Base-by-base conservation (phyloP, 768 basidiomycete genomes). In the Leucocoprinus sp. region DNA sequence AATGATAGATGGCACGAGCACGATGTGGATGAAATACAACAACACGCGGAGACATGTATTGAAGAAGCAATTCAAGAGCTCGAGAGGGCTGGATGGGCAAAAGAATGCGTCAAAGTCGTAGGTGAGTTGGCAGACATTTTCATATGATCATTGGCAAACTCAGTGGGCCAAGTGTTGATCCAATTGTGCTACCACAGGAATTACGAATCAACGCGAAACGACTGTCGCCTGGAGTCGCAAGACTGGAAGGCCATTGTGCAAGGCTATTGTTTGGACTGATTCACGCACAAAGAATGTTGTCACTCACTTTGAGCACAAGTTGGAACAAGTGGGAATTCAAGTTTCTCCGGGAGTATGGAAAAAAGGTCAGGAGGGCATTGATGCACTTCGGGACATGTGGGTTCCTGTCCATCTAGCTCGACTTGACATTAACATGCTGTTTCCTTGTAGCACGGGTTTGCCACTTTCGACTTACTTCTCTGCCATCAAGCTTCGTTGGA, bases 391-490 rank as follows among this genome's bases (percentile, higher is more conserved):
- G 29, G 68, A 79, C 18, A 72, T 89, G 85, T 86, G 59, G 57
- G 80, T 69, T 26, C 29, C 46, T 37, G 37, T 37, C 36, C 19
- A 9, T 47, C 29, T 55, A 12, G 57, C 15, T 29, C 14, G 23
- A 34, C 14, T 14, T 12, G 14, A 31, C 31, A n/a, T 33, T 53
- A 33, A 35, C 15, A 34, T 33, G 40, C 19, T 37, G 37, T 24
- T 39, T 40, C 44, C 43, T 38, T 27, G 22, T 52, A 95, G 89
- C 50, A 93, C 92, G 38, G 93, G 93, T 26, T 76, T 96, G 29
- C 88, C 86, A n/a, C 72, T 97, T 6, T 96, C 93, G 12, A 98
- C 95, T 0, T 99, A 99, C 67, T 99, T 99, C 67, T 96, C 93
- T 18, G 95, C 85, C 14, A 84, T 96, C 62, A 98, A 97, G 66